Conservation (phyloP, 1,284 basidiomycete genomes). For the Apiotrichum domesticum region DNA sequence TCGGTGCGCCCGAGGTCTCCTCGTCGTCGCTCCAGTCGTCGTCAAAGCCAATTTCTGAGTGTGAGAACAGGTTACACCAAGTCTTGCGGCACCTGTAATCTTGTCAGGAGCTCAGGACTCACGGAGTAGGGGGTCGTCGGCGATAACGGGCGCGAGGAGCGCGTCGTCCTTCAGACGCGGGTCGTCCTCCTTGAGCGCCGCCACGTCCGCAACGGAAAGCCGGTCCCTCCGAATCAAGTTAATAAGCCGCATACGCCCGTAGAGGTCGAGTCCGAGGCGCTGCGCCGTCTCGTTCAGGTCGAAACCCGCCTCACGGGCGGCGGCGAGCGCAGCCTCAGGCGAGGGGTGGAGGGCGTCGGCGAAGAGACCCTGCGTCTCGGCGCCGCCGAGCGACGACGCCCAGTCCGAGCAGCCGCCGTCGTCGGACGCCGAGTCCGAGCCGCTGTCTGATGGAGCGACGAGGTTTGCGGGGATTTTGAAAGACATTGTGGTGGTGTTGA, state of each 20-base stretch:
- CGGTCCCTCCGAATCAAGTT: conserved; percentile 72
- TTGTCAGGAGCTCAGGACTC: conserved; percentile 46
- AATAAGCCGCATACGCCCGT: conserved; percentile 70
- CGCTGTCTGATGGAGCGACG: conserved; percentile 14
- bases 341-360: conserved; percentile 60
- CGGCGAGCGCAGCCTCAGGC: conserved; percentile 56
- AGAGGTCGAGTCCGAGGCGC: conserved; percentile 54
- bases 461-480: conserved; percentile 14
- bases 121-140: conserved; percentile 86
- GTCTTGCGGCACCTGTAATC: too few species aligned
- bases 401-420: conserved; percentile 38
- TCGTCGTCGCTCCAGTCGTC: conserved; percentile 65
- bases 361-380: conserved; percentile 68
- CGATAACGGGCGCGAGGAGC: conserved; percentile 68
- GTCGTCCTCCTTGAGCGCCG: conserved; percentile 7
- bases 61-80: neutral
- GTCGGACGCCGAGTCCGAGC: conserved; percentile 16
- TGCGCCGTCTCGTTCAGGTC: conserved; percentile 24
- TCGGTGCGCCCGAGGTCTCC: conserved; percentile 22
- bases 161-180: conserved; percentile 59
- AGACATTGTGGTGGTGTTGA: conserved; percentile 9
- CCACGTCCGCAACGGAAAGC: neutral
- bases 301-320: conserved; percentile 58
- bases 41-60: conserved; percentile 56
- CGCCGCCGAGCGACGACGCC: conserved; percentile 38